Evolutionary conservation across 805 yeast species (phyloP).

Genomic region (Hanseniaspora guilliermondii): DNA sequence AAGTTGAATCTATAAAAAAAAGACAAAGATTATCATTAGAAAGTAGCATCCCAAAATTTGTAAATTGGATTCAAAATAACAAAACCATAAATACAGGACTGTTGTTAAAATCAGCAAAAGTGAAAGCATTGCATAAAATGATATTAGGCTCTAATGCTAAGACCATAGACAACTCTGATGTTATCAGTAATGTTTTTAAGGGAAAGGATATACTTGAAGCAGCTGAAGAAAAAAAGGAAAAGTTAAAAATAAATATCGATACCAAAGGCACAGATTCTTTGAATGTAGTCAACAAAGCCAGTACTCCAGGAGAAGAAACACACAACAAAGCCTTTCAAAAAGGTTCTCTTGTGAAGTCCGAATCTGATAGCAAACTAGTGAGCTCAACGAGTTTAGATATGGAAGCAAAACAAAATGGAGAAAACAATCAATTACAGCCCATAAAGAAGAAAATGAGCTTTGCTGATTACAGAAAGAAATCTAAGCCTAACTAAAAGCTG

Average conservation of each 20-base stretch:
- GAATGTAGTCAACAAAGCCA: neutral
- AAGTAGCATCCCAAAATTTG: slow-evolving; percentile 2
- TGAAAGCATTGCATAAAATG: neutral
- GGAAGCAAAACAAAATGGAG: neutral
- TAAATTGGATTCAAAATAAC: neutral
- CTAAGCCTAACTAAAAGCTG: slow-evolving; percentile 16
- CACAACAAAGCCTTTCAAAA: neutral
- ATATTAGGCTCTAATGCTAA: neutral
- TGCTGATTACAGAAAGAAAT: slow-evolving; percentile 29
- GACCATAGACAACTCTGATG: neutral
- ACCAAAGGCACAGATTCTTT: neutral
- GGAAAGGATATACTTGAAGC: neutral
- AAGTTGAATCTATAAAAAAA: neutral
- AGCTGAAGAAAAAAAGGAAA: neutral
- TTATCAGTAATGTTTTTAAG: neutral
- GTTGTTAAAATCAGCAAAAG: slow-evolving; percentile 2
- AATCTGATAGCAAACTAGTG: neutral
- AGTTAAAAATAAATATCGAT: neutral
- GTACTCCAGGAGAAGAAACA: neutral
- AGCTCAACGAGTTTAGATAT: neutral
- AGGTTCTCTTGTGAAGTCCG: neutral
- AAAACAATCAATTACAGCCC: neutral
- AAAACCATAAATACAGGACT: neutral
- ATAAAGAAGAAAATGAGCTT: slow-evolving; percentile 27
- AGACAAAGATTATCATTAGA: slow-evolving; percentile 1